phyloP scores from a whole-genome alignment of 805 yeast species.

The Limtongozyma cylindracea region DNA sequence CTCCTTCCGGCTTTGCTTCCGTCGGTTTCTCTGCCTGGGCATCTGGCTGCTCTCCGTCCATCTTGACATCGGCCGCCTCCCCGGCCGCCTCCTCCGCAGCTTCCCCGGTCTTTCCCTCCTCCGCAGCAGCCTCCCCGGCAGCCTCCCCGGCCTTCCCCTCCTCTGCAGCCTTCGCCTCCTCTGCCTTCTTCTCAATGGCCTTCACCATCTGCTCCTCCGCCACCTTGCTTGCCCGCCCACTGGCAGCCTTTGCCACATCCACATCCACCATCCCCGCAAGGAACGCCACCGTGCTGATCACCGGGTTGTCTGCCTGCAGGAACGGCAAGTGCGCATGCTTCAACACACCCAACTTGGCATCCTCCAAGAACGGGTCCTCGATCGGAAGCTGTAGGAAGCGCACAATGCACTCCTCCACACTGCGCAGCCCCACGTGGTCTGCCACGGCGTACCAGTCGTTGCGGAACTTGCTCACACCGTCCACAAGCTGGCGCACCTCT shows the following conservation, averaged over 20 bases:
- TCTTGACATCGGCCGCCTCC: constrained; percentile 1
- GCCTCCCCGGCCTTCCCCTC: too few relatives aligned
- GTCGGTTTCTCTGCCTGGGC: constrained; percentile 1
- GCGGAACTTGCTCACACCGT: constrained; percentile 32
- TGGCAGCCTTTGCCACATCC: constrained; percentile 64
- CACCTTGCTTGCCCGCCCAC: constrained; percentile 28
- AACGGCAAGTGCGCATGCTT: constrained; percentile 70
- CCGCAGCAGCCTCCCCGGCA: too few relatives aligned
- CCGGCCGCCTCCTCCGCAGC: constrained; percentile 1
- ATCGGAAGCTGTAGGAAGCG: constrained; percentile 62
- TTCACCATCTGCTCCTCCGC: constrained; percentile 16
- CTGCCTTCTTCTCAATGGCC: constrained; percentile 6
- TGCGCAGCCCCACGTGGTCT: constrained; percentile 28
- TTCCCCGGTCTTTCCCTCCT: constrained; percentile 1
- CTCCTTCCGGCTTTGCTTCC: constrained; percentile 1
- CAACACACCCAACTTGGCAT: constrained; percentile 34
- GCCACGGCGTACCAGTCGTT: constrained; percentile 69
- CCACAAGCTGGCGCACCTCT: constrained; percentile 32
- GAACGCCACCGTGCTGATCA: constrained; percentile 77
- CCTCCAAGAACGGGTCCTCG: constrained; percentile 44
- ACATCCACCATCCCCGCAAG: constrained; percentile 70
- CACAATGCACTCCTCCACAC: constrained; percentile 59
- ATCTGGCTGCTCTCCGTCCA: constrained; percentile 1
- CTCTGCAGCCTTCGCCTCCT: constrained; percentile 1
- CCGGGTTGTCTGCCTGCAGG: constrained; percentile 75